Evolutionary conservation across 306 rosid species (phyloP), one percentile per base, ranked within the genome.

Genomic region (Erythrophleum fordii): DNA sequence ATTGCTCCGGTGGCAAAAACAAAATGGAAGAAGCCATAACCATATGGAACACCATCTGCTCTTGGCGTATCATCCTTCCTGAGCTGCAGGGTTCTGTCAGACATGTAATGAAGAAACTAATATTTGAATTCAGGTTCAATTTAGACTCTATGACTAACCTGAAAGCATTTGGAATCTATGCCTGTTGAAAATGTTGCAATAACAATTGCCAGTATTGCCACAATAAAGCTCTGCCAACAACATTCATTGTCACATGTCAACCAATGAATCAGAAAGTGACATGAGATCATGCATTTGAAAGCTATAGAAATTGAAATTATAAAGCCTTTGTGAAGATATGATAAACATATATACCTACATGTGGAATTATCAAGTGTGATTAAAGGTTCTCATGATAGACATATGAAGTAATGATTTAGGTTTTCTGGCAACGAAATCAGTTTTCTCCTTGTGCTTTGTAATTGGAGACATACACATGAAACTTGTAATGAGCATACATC

Each of bases 1-100:
- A 96, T 96, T 48, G 99, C 98, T 69, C 99, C 99, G 0, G 97
- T 92, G 44, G 99, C 97, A 46, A 96, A 96, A 72, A 96, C 99
- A 58, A 96, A 87, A 80, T 96, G 99, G 83, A 96, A 96, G 91
- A 96, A 96, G 25, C 99, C 99, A 80, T 96, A 96, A 76, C 99
- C 99, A 55, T 96, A 96, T 28, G 98, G 99, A 65, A 90, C 94
- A 81, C 89, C 98, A 81, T 93, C 97, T 82, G 88, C 97, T 17
- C 83, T 83, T 29, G 75, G 89, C 0, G 80, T 80, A 59, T 87
- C 91, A 25, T 84, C 85, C 77, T 89, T 92, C 91, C 85, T 89
- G 83, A 88, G 76, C 98, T 93, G 94, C 85, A 86, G 85, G 77
- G 41, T 65, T 68, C 34, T 23, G 68, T 88, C 80, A 86, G 85